These are phyloP conservation scores for Aspergillus kassunensis DNA, from an alignment of 495 filamentous ascomycete species.

Conservation along the genomic window DNA sequence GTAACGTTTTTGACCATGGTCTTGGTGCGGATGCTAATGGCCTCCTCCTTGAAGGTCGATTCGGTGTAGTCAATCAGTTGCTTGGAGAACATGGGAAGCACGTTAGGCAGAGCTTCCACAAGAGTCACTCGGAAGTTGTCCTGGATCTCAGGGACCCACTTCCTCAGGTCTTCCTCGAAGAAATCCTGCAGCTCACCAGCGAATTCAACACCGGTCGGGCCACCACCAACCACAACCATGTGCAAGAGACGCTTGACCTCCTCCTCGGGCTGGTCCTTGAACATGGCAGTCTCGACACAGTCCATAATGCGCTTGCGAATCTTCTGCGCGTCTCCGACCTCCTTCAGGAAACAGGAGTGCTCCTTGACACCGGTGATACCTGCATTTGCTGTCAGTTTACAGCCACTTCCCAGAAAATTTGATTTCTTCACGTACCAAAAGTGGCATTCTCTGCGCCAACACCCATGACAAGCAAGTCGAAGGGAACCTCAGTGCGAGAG, in stretches of 20 bases:
- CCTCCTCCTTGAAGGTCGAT: slow-evolving; percentile 97
- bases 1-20: slow-evolving; percentile 98
- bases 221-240: slow-evolving; percentile 98
- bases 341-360: slow-evolving; percentile 96
- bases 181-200: slow-evolving; percentile 98
- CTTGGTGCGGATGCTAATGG: slow-evolving; percentile 94
- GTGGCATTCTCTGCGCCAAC: slow-evolving; percentile 98
- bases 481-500: slow-evolving; percentile 82
- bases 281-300: slow-evolving; percentile 95
- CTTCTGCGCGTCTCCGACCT: slow-evolving; percentile 89
- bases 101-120: slow-evolving; percentile 96
- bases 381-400: slow-evolving; percentile 21
- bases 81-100: slow-evolving; percentile 98
- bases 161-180: slow-evolving; percentile 94
- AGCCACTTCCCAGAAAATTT: too few relatives aligned
- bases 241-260: slow-evolving; percentile 93
- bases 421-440: slow-evolving; percentile 71
- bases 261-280: slow-evolving; percentile 91
- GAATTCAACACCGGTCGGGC: slow-evolving; percentile 97
- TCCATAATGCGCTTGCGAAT: slow-evolving; percentile 99
- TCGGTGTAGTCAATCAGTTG: slow-evolving; percentile 99
- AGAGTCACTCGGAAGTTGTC: slow-evolving; percentile 95
- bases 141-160: slow-evolving; percentile 93
- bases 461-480: slow-evolving; percentile 96
- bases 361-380: slow-evolving; percentile 91